Percentiles rank a stretch among this genome's conserved stretches.
Evolutionary conservation across 2,329 filamentous ascomycete genomes (phyloP).

Genomic region (Colletotrichum sp.): DNA sequence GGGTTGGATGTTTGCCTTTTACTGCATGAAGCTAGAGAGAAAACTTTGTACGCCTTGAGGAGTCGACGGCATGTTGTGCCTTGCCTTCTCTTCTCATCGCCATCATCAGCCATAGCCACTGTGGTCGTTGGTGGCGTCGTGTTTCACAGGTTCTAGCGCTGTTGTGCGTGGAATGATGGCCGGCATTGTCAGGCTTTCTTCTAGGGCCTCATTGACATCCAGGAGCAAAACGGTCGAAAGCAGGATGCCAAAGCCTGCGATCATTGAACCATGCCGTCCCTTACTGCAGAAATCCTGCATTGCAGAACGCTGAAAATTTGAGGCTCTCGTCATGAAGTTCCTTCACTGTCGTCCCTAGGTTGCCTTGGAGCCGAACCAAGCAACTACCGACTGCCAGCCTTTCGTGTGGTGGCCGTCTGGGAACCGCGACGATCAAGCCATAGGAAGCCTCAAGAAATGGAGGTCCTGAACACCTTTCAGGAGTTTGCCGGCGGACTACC

Average conservation of each 20-base stretch:
- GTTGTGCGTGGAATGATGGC: background rate
- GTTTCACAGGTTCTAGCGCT: background rate
- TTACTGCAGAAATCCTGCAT: slow-evolving; percentile 9
- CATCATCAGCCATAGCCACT: background rate
- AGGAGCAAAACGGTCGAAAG: background rate
- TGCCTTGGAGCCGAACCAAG: background rate
- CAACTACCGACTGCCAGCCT: background rate
- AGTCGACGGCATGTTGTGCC: background rate
- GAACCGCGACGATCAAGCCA: background rate
- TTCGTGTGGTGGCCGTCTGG: background rate
- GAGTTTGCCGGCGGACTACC: background rate
- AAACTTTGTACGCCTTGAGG: slow-evolving; percentile 11
- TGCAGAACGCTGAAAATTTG: background rate
- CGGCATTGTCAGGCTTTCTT: background rate
- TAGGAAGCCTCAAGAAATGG: background rate
- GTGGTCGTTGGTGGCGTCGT: background rate
- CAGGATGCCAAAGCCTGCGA: background rate
- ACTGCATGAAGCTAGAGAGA: slow-evolving; percentile 1
- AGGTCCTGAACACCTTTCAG: background rate
- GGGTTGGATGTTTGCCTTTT: background rate
- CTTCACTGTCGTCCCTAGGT: background rate
- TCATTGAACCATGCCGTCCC: background rate
- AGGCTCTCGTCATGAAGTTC: background rate
- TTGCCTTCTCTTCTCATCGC: background rate
- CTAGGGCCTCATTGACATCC: background rate